Percentiles rank a stretch among this genome's conserved stretches.
These are phyloP conservation scores for Termitomyces heimii DNA, from an alignment of 768 basidiomycete species.

Conservation along the genomic window DNA sequence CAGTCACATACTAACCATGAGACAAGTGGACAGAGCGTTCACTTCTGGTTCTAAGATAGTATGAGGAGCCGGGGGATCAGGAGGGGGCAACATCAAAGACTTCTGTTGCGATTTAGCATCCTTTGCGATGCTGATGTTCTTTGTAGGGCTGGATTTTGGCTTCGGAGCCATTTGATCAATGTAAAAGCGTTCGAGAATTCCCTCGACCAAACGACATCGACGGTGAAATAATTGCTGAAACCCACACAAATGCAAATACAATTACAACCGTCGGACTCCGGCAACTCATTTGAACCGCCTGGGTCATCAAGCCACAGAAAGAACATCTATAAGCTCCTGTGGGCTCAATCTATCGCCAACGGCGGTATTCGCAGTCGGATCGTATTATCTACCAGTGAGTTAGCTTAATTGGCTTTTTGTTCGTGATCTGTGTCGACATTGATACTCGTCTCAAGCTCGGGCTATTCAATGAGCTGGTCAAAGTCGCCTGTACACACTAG, in stretches of 20 bases:
- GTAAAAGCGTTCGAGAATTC: no score
- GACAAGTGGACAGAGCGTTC: conserved; percentile 45
- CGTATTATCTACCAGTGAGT: background rate
- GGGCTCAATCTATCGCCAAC: no score
- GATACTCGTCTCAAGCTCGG: background rate
- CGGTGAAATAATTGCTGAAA: background rate
- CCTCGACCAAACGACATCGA: no score
- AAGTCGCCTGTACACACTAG: background rate
- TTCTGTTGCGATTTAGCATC: conserved; percentile 20
- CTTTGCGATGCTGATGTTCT: conserved; percentile 19
- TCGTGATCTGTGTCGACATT: background rate
- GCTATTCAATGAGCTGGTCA: background rate
- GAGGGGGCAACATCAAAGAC: conserved; percentile 51
- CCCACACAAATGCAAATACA: conserved; percentile 1
- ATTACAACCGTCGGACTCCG: background rate
- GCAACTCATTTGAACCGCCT: background rate
- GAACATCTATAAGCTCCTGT: background rate
- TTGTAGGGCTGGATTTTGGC: conserved; percentile 34
- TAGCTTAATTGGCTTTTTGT: background rate
- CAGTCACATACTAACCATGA: conserved; percentile 41
- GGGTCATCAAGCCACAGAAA: background rate
- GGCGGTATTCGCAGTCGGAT: background rate
- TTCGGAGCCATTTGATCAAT: conserved; percentile 38
- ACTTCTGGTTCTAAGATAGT: conserved; percentile 62
- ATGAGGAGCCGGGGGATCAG: conserved; percentile 32